phyloP scores from a whole-genome alignment of 345 rosid species.

The Acer campestre region DNA sequence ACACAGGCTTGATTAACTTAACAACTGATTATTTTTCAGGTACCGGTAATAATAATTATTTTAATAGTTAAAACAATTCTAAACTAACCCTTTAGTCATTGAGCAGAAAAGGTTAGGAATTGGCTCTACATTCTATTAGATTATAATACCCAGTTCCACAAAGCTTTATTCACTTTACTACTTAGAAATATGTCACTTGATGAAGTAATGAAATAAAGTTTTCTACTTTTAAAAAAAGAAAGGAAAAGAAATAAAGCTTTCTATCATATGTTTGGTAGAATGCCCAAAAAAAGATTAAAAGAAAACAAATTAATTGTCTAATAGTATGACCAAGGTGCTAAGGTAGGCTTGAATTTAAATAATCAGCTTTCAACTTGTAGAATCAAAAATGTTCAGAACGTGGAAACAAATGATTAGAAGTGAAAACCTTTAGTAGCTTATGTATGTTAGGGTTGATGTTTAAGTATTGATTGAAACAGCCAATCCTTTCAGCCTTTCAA shows the following conservation, averaged over 20 bases:
- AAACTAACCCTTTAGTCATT: not conserved
- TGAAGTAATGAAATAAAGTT: not conserved
- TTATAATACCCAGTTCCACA: not conserved
- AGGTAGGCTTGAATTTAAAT: slow-evolving; percentile 1
- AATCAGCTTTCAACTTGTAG: not conserved
- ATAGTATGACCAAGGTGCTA: not conserved
- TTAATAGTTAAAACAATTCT: not conserved
- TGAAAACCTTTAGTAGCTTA: not conserved
- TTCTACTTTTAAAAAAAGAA: not conserved
- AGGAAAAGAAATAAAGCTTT: too few species aligned
- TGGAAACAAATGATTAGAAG: not conserved
- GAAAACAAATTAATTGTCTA: not conserved
- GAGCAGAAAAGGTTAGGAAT: not conserved
- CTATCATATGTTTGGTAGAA: not conserved
- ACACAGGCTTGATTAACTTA: not conserved
- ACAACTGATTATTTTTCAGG: not conserved
- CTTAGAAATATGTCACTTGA: not conserved
- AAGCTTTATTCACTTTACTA: not conserved
- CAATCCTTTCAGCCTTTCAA: not conserved
- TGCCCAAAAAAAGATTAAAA: not conserved
- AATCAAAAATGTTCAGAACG: not conserved
- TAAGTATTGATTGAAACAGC: not conserved
- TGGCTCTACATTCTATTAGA: slow-evolving; percentile 4
- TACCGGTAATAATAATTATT: not conserved
- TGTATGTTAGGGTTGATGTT: not conserved